A percentile compares a stretch with the other conserved stretches of the same genome.
These are phyloP conservation scores for Ambrosiella cleistominuta DNA, from an alignment of 2,329 filamentous ascomycete genomes.

Conservation along the genomic window DNA sequence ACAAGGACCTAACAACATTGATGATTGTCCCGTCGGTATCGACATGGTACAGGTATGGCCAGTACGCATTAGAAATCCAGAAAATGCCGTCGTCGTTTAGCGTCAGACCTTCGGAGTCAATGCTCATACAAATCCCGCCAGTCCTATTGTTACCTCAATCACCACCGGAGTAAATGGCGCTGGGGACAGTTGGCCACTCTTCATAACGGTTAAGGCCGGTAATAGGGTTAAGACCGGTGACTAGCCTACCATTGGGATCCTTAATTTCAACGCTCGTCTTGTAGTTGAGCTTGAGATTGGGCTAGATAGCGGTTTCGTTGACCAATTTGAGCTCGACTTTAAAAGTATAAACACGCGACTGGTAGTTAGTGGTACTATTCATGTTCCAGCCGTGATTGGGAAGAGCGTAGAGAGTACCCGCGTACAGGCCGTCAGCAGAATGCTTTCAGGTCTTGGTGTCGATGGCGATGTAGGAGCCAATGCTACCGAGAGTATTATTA, in stretches of 20 bases:
- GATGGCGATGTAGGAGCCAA: conserved; percentile 49
- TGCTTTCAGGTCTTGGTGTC: conserved; percentile 27
- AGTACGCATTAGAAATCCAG: conserved; percentile 56
- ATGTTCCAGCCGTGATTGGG: conserved; percentile 62
- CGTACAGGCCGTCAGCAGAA: conserved; percentile 22
- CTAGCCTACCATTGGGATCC: conserved; percentile 42
- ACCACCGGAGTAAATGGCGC: conserved; percentile 45
- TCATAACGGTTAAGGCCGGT: conserved; percentile 32
- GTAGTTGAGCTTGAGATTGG: conserved; percentile 37
- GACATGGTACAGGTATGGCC: conserved; percentile 40
- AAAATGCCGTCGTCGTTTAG: conserved; percentile 42
- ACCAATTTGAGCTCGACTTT: conserved; percentile 38
- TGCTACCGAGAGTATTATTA: conserved; percentile 45
- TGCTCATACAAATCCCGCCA: conserved; percentile 39
- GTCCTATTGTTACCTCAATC: conserved; percentile 45
- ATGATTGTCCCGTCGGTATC: background rate
- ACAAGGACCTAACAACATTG: background rate
- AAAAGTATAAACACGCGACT: conserved; percentile 52
- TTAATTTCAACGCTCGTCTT: conserved; percentile 46
- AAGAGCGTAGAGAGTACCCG: conserved; percentile 22
- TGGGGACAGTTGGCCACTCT: conserved; percentile 44
- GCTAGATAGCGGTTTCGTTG: conserved; percentile 36
- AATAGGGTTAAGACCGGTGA: conserved; percentile 42
- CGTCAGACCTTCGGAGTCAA: conserved; percentile 52
- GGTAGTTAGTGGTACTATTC: conserved; percentile 50